Percentiles rank a stretch among this genome's conserved stretches.
Evolutionary conservation across 805 yeast species (phyloP).

Genomic region (Saccharomycopsis lassenensis): DNA sequence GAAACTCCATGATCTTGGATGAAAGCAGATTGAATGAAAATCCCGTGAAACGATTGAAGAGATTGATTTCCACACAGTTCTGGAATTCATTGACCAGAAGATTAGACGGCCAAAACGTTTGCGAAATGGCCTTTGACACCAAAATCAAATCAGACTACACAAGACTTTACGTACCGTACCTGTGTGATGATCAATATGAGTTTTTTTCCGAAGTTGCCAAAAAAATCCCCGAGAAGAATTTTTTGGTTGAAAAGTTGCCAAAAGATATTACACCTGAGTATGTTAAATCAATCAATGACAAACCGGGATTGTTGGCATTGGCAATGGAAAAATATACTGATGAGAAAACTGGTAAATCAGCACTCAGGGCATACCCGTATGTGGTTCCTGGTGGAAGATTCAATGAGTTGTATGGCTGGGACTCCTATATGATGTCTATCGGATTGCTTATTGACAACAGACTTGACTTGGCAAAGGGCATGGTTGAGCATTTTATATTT

Average conservation of each 20-base stretch:
- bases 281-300: constrained; percentile 63
- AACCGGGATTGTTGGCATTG: constrained; percentile 79
- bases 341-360: constrained; percentile 14
- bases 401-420: constrained; percentile 97
- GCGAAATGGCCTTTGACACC: constrained; percentile 65
- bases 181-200: constrained; percentile 60
- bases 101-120: constrained; percentile 50
- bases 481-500: constrained; percentile 86
- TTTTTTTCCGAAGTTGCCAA: constrained; percentile 48
- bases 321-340: constrained; percentile 43
- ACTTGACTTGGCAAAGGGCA: constrained; percentile 67
- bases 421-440: constrained; percentile 82
- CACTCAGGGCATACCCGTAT: constrained; percentile 64
- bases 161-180: constrained; percentile 65
- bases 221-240: constrained; percentile 39
- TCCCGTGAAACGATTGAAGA: constrained; percentile 66
- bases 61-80: constrained; percentile 66
- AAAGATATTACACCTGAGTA: constrained; percentile 62
- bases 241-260: constrained; percentile 68
- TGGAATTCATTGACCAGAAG: constrained; percentile 73
- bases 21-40: constrained; percentile 78
- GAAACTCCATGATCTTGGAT: constrained; percentile 67
- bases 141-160: constrained; percentile 62
- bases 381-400: constrained; percentile 97
- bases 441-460: constrained; percentile 65